Percentiles rank a stretch among this genome's conserved stretches.
phyloP scores from a whole-genome alignment of 306 rosid species.

The Sechiopsis laciniata region DNA sequence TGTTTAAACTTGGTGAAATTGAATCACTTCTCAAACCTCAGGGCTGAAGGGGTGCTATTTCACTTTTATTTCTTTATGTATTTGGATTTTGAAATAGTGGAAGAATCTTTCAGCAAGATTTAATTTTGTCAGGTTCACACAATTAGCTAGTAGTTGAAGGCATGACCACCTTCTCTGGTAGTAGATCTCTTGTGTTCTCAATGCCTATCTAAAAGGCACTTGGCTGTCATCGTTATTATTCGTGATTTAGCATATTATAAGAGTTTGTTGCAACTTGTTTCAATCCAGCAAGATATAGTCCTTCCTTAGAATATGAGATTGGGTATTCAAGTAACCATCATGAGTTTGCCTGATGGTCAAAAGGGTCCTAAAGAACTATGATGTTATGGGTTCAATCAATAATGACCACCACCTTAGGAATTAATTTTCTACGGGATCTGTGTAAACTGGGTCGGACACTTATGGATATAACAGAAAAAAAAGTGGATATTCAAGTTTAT shows the following conservation, averaged over 20 bases:
- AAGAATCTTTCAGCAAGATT: constrained; percentile 1
- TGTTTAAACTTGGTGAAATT: background rate
- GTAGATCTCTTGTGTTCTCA: background rate
- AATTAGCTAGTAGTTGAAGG: constrained; percentile 8
- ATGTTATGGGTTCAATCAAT: no score
- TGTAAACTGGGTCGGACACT: no score
- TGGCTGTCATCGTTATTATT: background rate
- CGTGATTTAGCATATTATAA: background rate
- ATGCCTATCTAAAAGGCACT: background rate
- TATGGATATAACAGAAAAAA: no score
- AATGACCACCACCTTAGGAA: no score
- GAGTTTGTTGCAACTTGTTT: background rate
- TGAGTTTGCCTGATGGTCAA: no score
- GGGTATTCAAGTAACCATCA: background rate
- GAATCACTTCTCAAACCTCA: background rate
- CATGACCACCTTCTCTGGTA: background rate
- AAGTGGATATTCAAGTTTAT: no score
- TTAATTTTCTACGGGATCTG: no score
- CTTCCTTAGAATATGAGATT: background rate
- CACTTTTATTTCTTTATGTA: background rate
- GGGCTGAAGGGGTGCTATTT: background rate
- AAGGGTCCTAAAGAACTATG: no score
- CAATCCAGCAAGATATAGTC: background rate
- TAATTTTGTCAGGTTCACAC: background rate
- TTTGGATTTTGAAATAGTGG: background rate